phyloP scores from a whole-genome alignment of 2,329 filamentous ascomycete genomes.

The Hyphodiscus sp. region DNA sequence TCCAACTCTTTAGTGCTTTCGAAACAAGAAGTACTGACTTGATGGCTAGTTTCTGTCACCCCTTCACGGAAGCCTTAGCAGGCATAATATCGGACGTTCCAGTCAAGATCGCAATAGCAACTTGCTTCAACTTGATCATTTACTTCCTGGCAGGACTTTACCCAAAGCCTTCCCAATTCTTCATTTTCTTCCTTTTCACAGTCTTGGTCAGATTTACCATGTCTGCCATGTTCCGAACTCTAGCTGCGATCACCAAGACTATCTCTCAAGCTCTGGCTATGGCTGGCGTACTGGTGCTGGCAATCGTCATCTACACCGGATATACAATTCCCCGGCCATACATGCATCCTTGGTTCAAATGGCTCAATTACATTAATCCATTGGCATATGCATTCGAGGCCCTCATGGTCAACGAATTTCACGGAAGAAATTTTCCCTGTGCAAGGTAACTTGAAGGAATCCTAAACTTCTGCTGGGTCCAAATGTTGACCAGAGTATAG shows the following conservation, averaged over 20 bases:
- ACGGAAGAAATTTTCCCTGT: background rate
- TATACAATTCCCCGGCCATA: constrained; percentile 36
- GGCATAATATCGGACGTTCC: background rate
- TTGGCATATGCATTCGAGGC: constrained; percentile 73
- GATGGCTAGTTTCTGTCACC: background rate
- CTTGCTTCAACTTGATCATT: background rate
- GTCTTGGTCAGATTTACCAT: constrained; percentile 49
- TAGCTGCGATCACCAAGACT: constrained; percentile 51
- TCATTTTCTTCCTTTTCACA: constrained; percentile 47
- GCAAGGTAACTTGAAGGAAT: background rate
- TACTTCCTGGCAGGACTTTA: background rate
- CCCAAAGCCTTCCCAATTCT: constrained; percentile 34
- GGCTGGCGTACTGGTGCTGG: constrained; percentile 24
- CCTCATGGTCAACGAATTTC: constrained; percentile 76
- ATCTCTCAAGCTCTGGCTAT: background rate
- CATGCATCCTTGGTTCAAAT: constrained; percentile 74
- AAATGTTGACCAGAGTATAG: background rate
- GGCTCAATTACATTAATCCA: constrained; percentile 71
- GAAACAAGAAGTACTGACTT: background rate
- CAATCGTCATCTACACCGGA: constrained; percentile 24
- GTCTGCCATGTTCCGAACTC: constrained; percentile 51
- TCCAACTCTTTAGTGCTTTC: too few relatives aligned
- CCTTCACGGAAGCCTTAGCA: background rate
- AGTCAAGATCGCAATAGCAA: background rate
- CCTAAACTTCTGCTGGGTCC: constrained; percentile 7